Base-by-base conservation (phyloP, 176 grass and related monocot genomes). In the Poa pratensis region DNA sequence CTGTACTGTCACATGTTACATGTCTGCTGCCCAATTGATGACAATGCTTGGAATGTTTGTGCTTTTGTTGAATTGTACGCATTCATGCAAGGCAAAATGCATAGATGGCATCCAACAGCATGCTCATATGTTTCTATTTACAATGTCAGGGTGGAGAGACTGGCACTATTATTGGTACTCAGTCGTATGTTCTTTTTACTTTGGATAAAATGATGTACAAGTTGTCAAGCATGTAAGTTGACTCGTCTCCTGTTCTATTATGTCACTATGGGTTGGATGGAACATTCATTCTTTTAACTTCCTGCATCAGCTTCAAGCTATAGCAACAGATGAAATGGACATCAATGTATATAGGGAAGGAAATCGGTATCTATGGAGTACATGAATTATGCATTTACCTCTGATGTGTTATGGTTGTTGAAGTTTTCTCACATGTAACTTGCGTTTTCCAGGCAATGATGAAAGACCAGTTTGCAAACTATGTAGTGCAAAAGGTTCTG, bases 381-480 rank as follows among this genome's bases (percentile, higher is more conserved):
- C 53, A 20, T 48, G 63, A 73, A 28, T 62, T 5, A 62, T 62
- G 40, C 19, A 35, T 65, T 49, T 86, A 30, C 55, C 37, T 48
- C 1, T 37, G 49, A 6, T 69, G 19, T 48, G 0, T 24, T 82
- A 22, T 69, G 26, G 37, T 9, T 82, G 22, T 19, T 87, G 34
- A 71, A 15, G 32, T 64, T 22, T 64, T 90, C 51, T 86, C 61
- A 78, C 26, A 34, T 35, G 10, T 26, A 63, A 11, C 72, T 45
- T 66, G 6, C 77, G 72, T 52, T 82, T 48, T 57, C 7, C 81
- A 98, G 96, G 93, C 89, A 58, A 98, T 98, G 96, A 98, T 98
- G 96, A 98, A 98, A 89, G 96, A 98, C 82, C 96, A 98, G 90
- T 98, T 95, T 89, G 96, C 77, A 17, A 98, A 98, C 64, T 98